Percentiles rank a stretch among this genome's conserved stretches.
These are phyloP conservation scores for Ascomycota sp. DNA, from an alignment of 2,329 filamentous ascomycete genomes.

Conservation along the genomic window DNA sequence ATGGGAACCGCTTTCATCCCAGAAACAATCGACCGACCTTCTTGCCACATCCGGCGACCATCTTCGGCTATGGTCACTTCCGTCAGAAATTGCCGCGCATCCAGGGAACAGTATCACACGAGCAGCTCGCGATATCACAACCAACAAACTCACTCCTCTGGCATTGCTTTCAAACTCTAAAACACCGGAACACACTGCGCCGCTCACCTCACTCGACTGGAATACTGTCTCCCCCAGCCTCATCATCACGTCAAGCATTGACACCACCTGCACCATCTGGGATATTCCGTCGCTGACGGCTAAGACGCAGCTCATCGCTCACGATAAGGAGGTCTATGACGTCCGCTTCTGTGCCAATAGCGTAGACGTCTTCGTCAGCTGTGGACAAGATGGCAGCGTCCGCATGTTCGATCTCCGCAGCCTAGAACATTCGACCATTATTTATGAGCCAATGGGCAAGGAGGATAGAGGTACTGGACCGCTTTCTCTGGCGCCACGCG, in stretches of 20 bases:
- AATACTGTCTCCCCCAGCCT: conserved; percentile 91
- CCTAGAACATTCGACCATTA: conserved; percentile 94
- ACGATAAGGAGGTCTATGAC: conserved; percentile 98
- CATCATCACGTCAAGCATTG: conserved; percentile 96
- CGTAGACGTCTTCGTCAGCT: conserved; percentile 96
- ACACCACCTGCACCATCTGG: conserved; percentile 98
- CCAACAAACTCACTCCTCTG: conserved; percentile 73
- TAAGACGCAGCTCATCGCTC: conserved; percentile 93
- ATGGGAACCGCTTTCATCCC: conserved; percentile 88
- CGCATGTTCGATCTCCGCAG: conserved; percentile 97
- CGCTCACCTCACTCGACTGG: conserved; percentile 92
- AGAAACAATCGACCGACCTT: conserved; percentile 88
- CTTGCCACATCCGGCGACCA: conserved; percentile 92
- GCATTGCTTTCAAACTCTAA: conserved; percentile 94
- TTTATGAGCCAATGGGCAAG: conserved; percentile 91
- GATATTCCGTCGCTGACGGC: conserved; percentile 94
- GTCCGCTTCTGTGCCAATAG: conserved; percentile 95
- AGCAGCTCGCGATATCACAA: conserved; percentile 31
- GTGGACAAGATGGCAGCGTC: conserved; percentile 90
- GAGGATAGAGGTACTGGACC: conserved; percentile 44
- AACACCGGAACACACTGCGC: conserved; percentile 92
- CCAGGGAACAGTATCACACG: conserved; percentile 48
- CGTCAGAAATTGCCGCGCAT: conserved; percentile 37
- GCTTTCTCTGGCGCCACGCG: neutral
- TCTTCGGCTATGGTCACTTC: conserved; percentile 80